These are phyloP conservation scores for Colletotrichum godetiae DNA, from an alignment of 2,329 filamentous ascomycete species.

Conservation along the genomic window DNA sequence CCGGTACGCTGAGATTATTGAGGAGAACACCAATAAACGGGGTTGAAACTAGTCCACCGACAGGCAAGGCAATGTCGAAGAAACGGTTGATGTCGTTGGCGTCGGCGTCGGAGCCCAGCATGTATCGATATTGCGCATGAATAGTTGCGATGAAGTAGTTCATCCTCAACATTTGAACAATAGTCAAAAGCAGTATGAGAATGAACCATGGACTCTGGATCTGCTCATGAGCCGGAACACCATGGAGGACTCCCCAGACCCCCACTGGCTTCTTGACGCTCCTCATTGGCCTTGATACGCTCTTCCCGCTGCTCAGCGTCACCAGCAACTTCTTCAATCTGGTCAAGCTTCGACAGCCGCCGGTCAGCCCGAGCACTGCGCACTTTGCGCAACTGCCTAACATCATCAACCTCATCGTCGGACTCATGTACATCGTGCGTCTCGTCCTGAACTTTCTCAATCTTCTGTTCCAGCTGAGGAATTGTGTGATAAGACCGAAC, in stretches of 20 bases:
- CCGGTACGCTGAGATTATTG: slow-evolving; percentile 72
- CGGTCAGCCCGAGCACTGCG: slow-evolving; percentile 57
- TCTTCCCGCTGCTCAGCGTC: slow-evolving; percentile 64
- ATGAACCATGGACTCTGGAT: slow-evolving; percentile 78
- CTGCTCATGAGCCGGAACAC: slow-evolving; percentile 70
- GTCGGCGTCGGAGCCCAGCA: slow-evolving; percentile 63
- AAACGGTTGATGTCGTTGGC: slow-evolving; percentile 53
- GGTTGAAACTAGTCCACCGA: slow-evolving; percentile 76
- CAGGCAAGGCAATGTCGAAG: slow-evolving; percentile 65
- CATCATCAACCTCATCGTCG: slow-evolving; percentile 64
- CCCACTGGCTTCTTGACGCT: slow-evolving; percentile 68
- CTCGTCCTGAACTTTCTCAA: slow-evolving; percentile 50
- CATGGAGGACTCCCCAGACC: slow-evolving; percentile 80
- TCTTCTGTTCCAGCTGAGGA: slow-evolving; percentile 51
- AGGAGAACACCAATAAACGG: slow-evolving; percentile 79
- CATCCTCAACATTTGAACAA: slow-evolving; percentile 72
- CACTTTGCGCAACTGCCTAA: slow-evolving; percentile 55
- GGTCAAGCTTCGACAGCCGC: slow-evolving; percentile 67
- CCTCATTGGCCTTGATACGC: slow-evolving; percentile 66
- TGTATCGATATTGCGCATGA: slow-evolving; percentile 75
- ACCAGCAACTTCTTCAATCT: slow-evolving; percentile 73
- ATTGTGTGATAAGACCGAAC: slow-evolving; percentile 50
- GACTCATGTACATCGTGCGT: slow-evolving; percentile 60
- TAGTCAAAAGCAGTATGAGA: slow-evolving; percentile 74
- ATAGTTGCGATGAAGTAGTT: slow-evolving; percentile 78